Evolutionary conservation across 1,284 basidiomycete species (phyloP).

Genomic region (Malassezia caprae): DNA sequence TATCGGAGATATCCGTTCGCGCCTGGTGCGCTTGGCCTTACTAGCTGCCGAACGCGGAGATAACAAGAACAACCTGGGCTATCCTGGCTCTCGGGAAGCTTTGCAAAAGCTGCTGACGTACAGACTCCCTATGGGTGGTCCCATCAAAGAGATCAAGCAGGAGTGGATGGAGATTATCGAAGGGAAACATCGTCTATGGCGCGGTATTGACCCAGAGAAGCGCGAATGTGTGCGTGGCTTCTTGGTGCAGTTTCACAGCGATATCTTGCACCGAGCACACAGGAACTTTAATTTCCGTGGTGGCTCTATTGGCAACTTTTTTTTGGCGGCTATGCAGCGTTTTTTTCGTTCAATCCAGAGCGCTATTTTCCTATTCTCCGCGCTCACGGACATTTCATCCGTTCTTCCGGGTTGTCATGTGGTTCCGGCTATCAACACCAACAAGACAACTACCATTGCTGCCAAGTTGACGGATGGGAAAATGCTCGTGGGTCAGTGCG

Average conservation of each 20-base stretch:
- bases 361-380: constrained; percentile 88
- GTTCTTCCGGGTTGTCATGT: constrained; percentile 52
- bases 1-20: constrained; percentile 57
- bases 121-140: constrained; percentile 61
- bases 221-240: constrained; percentile 72
- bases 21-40: constrained; percentile 70
- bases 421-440: constrained; percentile 86
- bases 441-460: constrained; percentile 94
- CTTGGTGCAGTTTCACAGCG: constrained; percentile 71
- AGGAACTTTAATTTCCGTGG: constrained; percentile 44
- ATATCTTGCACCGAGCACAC: constrained; percentile 66
- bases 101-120: constrained; percentile 69
- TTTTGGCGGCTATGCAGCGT: constrained; percentile 37
- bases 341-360: constrained; percentile 54
- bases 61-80: constrained; percentile 52
- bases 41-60: constrained; percentile 49
- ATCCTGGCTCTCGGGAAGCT: constrained; percentile 49
- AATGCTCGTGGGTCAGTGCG: constrained; percentile 78
- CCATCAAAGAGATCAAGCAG: constrained; percentile 69
- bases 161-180: constrained; percentile 88
- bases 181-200: constrained; percentile 72
- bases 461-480: constrained; percentile 59
- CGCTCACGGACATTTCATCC: constrained; percentile 61
- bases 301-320: constrained; percentile 40
- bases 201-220: constrained; percentile 76